Evolutionary conservation across 805 yeast genomes (phyloP), one percentile per base, ranked within the genome.

Genomic region (Vanderwaltozyma verrucispora): DNA sequence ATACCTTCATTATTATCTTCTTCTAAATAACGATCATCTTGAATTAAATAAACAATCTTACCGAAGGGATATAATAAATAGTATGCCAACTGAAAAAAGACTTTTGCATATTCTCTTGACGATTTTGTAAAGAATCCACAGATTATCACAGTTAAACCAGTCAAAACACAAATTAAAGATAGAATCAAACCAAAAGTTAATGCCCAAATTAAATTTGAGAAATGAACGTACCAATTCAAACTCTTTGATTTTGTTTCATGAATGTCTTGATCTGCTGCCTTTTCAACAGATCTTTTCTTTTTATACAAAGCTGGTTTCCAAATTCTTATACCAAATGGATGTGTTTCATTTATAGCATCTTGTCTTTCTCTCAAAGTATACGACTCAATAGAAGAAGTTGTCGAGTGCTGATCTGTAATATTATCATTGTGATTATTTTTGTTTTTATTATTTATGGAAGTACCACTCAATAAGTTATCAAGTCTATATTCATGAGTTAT

Each of bases 271-370:
- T 85, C 94, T 2, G 97, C 96, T 41, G 85, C 79, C 29, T 77
- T 70, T 48, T 92, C 92, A 24, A 92, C 96, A 4, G 96, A 84
- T 51, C 98, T 77, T 41, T 74, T 72, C 59, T 92, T 92, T 58
- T 92, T 92, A 63, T 92, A 92, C 39, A 92, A 66, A 2, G 97
- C 96, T 1, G 98, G 98, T 54, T 92, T 92, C 98, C 98, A 92
- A 50, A 92, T 85, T 59, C 95, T 80, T 32, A 92, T 89, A 70
- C 98, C 98, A 53, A 92, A 92, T 1, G 98, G 98, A 65, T 92
- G 98, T 4, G 96, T 87, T 36, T 83, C 78, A 55, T 92, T 92
- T 55, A 92, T 92, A 13, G 98, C 98, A 49, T 84, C 88, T 60
- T 92, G 98, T 46, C 96, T 77, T 48, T 88, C 95, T 42, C 92